Conservation (phyloP, 495 filamentous ascomycete genomes). For the Xylaria curta region DNA sequence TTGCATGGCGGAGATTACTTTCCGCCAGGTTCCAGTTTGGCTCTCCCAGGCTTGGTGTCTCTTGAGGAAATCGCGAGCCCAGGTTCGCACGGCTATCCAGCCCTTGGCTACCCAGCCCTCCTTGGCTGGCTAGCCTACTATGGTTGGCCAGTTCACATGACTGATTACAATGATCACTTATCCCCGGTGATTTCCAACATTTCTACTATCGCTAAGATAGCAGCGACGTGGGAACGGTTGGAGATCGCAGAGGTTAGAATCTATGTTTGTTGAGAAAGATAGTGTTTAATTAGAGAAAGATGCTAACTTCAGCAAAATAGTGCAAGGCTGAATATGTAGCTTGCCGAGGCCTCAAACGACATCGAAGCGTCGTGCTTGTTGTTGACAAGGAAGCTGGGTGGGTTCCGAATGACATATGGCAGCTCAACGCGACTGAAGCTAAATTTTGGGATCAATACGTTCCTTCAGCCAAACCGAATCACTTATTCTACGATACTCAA, state of each 20-base stretch:
- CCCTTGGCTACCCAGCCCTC: too few species aligned
- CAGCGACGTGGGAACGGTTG: slow-evolving; percentile 26
- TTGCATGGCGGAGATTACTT: slow-evolving; percentile 32
- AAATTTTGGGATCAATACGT: slow-evolving; percentile 29
- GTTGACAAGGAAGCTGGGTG: slow-evolving; percentile 31
- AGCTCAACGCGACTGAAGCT: slow-evolving; percentile 26
- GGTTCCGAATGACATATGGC: slow-evolving; percentile 35
- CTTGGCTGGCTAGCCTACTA: too few species aligned
- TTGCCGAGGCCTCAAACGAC: slow-evolving; percentile 22
- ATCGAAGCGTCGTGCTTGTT: slow-evolving; percentile 29
- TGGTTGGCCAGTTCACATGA: background rate
- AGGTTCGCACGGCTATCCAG: too few species aligned
- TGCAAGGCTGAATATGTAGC: background rate
- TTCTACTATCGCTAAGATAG: slow-evolving; percentile 3
- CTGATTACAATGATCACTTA: background rate
- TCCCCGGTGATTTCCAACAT: background rate
- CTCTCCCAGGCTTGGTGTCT: background rate
- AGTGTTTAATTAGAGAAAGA: background rate
- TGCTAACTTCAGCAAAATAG: background rate
- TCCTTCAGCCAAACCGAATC: slow-evolving; percentile 28
- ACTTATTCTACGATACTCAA: slow-evolving; percentile 31
- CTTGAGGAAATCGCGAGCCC: too few species aligned
- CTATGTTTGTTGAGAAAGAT: background rate
- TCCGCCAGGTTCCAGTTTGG: slow-evolving; percentile 30
- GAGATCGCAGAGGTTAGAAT: slow-evolving; percentile 17